phyloP scores from a whole-genome alignment of 768 basidiomycete genomes.

The Agaricus subrufescens region DNA sequence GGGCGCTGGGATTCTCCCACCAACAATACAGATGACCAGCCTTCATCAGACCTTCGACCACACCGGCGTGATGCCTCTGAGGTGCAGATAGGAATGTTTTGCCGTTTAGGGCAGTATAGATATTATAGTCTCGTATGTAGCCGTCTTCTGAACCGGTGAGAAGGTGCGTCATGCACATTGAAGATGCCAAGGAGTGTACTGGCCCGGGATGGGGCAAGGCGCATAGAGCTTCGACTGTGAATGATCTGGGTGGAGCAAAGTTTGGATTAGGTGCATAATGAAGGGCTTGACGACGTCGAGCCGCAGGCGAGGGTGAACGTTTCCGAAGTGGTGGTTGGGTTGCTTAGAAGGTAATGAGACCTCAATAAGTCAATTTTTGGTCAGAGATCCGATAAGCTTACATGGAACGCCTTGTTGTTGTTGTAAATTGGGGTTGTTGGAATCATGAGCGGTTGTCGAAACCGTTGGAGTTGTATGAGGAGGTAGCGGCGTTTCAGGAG shows the following conservation, averaged over 20 bases:
- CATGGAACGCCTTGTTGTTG: background rate
- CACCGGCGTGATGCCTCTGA: slow-evolving; percentile 82
- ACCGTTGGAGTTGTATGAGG: slow-evolving; percentile 5
- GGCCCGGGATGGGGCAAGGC: slow-evolving; percentile 87
- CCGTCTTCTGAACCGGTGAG: slow-evolving; percentile 93
- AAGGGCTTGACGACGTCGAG: slow-evolving; percentile 32
- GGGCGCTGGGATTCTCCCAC: slow-evolving; percentile 75
- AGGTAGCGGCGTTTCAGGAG: slow-evolving; percentile 7
- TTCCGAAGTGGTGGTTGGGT: slow-evolving; percentile 20
- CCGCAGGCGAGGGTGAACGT: slow-evolving; percentile 29
- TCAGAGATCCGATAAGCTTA: slow-evolving; percentile 3
- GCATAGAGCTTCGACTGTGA: slow-evolving; percentile 86
- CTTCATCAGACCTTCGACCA: slow-evolving; percentile 91
- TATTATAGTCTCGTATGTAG: slow-evolving; percentile 88
- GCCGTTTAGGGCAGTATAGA: slow-evolving; percentile 85
- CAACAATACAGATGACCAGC: slow-evolving; percentile 81
- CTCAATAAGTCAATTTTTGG: background rate
- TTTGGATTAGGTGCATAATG: slow-evolving; percentile 15
- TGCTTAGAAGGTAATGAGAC: slow-evolving; percentile 1
- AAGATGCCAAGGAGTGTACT: slow-evolving; percentile 84
- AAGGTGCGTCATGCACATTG: slow-evolving; percentile 82
- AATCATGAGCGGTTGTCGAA: slow-evolving; percentile 3
- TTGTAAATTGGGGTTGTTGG: background rate
- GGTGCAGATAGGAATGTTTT: slow-evolving; percentile 84
- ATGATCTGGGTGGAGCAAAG: slow-evolving; percentile 45